phyloP scores from a whole-genome alignment of 108 stramenopile genomes.

The Pseudonitzschia delicatissima region DNA sequence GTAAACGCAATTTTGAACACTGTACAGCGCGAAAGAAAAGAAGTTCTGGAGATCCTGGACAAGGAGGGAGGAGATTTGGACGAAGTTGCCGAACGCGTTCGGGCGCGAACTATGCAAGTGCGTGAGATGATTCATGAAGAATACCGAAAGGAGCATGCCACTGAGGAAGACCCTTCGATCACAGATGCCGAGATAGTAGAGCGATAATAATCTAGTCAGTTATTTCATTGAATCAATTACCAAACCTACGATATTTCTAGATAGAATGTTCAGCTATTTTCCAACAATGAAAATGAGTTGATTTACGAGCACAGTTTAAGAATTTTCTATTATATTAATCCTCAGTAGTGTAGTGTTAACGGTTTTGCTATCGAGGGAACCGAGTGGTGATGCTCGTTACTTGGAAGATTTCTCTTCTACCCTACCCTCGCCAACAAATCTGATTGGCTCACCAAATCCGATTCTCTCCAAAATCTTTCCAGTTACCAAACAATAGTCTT shows the following conservation, averaged over 20 bases:
- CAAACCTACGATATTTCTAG: too few species aligned
- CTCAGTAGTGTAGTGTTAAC: background rate
- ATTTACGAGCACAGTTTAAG: background rate
- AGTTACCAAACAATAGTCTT: slow-evolving; percentile 62
- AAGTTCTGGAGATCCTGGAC: slow-evolving; percentile 70
- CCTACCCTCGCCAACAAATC: slow-evolving; percentile 2
- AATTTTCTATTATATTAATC: background rate
- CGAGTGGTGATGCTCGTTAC: too few species aligned
- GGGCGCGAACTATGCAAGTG: slow-evolving; percentile 58
- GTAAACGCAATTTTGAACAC: slow-evolving; percentile 73
- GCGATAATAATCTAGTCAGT: slow-evolving; percentile 1
- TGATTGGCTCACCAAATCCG: slow-evolving; percentile 62
- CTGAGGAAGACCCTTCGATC: slow-evolving; percentile 5
- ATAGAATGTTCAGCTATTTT: background rate
- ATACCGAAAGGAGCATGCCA: slow-evolving; percentile 20
- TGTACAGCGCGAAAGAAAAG: slow-evolving; percentile 63
- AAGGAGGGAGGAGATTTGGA: slow-evolving; percentile 57
- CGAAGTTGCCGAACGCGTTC: slow-evolving; percentile 46
- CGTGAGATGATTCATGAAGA: slow-evolving; percentile 58
- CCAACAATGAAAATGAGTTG: background rate
- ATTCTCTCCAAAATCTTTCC: slow-evolving; percentile 70
- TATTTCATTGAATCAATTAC: too few species aligned
- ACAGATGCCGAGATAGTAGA: slow-evolving; percentile 27
- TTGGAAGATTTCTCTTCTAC: background rate
- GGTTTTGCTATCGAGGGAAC: too few species aligned